Base-by-base conservation (phyloP, 192 early-diverging fungal genomes). In the Entomortierella chlamydospora region DNA sequence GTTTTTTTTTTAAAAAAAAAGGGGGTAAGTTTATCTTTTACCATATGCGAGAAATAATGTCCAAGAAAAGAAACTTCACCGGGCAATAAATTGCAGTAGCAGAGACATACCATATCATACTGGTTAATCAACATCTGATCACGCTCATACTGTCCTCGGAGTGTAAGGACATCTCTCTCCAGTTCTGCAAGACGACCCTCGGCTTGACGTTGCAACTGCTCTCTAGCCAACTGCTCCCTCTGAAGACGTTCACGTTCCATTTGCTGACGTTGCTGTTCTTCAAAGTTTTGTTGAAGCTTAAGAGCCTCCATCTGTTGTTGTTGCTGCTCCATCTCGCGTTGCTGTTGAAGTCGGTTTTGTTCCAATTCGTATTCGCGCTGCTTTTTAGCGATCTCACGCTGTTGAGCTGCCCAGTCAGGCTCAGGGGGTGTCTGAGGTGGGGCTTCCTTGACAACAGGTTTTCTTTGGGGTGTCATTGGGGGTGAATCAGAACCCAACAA, bases 91-190 rank as follows among this genome's bases (percentile, higher is more conserved):
- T n/a, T n/a, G n/a, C n/a, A n/a, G n/a, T n/a, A n/a, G n/a, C n/a
- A n/a, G 30, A 34, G 2, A 61, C 70, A 12, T 84, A 92, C 90
- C 81, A 84, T 72, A 50, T 96, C 93, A 81, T 98, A 98, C 82
- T 96, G 95, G 41, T 92, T 89, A 47, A 98, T 82, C 57, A 91
- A 79, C 85, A 95, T 86, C 65, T 93, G 90, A 76, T 97, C 94
- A 43, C 93, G 87, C 65, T 93, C 91, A 67, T 92, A 86, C 73
- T 96, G 94, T 23, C 90, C 89, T 28, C 91, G 84, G 52, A 89
- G 86, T 67, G 89, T 84, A 28, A 96, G 85, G 17, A 99, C 74
- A 83, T 98, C 93, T 73, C 90, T 88, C 64, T 94, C 92, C 49
- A 96, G 76, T 64, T 96, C 90, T 52, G 90, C 91, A 60, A 92